These are phyloP conservation scores for Pyrenula aspistea DNA, from an alignment of 495 filamentous ascomycete genomes.

Conservation along the genomic window DNA sequence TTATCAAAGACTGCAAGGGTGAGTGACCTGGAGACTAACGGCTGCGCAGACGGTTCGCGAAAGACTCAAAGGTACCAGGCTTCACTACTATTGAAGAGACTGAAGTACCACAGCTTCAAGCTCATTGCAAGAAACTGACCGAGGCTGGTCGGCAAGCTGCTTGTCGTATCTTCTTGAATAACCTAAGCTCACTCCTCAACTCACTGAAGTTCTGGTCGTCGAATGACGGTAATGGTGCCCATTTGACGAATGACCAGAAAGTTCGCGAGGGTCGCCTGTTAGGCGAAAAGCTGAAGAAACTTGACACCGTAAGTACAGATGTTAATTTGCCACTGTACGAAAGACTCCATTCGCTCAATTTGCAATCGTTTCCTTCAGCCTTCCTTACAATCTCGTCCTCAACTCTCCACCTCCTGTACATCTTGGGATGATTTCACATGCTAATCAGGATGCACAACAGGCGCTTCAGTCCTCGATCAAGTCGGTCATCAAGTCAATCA, in stretches of 20 bases:
- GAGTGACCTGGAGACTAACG: not conserved
- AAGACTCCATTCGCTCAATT: conserved; percentile 1
- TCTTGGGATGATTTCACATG: not conserved
- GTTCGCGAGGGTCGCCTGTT: conserved; percentile 26
- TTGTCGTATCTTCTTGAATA: conserved; percentile 33
- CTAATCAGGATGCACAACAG: conserved; percentile 2
- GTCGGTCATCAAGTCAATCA: conserved; percentile 21
- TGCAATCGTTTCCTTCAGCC: too few relatives aligned
- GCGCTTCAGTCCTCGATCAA: conserved; percentile 21
- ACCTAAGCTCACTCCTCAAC: conserved; percentile 34
- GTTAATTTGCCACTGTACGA: conserved; percentile 9
- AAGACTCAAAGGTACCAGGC: conserved; percentile 30
- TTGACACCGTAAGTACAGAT: conserved; percentile 31
- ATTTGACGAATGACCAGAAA: conserved; percentile 15
- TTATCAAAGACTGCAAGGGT: conserved; percentile 46
- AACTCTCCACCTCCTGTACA: too few relatives aligned
- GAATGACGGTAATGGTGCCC: conserved; percentile 23
- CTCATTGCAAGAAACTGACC: conserved; percentile 42
- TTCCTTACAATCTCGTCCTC: too few relatives aligned
- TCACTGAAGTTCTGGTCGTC: conserved; percentile 41
- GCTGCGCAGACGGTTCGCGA: conserved; percentile 23
- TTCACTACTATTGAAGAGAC: conserved; percentile 36
- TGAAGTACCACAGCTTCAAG: conserved; percentile 43
- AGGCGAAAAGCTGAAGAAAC: conserved; percentile 22
- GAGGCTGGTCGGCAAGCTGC: conserved; percentile 28